These are phyloP conservation scores for Taiozyma sp. DNA, from an alignment of 1,139 yeast species.

Conservation along the genomic window DNA sequence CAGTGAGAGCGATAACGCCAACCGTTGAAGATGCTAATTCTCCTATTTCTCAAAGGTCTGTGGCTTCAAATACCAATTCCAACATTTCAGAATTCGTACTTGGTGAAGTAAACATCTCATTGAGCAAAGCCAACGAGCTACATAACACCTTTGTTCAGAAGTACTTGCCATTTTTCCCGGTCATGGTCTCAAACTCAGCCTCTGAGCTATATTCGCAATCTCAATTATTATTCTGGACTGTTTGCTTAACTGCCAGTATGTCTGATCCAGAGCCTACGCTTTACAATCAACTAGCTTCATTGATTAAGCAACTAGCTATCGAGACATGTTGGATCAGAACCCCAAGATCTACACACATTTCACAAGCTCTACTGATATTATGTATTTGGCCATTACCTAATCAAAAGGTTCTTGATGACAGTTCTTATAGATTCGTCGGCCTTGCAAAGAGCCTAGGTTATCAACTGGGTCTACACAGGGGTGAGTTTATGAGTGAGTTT, in stretches of 20 bases:
- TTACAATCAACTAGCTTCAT: slow-evolving; percentile 68
- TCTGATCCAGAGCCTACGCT: slow-evolving; percentile 85
- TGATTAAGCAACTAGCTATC: slow-evolving; percentile 82
- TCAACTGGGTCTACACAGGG: slow-evolving; percentile 91
- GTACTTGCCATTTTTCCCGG: slow-evolving; percentile 75
- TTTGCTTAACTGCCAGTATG: slow-evolving; percentile 77
- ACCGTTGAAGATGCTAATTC: slow-evolving; percentile 16
- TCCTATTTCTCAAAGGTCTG: slow-evolving; percentile 23
- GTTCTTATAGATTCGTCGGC: slow-evolving; percentile 84
- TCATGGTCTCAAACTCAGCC: slow-evolving; percentile 65
- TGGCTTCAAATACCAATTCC: slow-evolving; percentile 26
- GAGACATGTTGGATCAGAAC: slow-evolving; percentile 94
- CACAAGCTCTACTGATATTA: slow-evolving; percentile 77
- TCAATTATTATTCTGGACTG: slow-evolving; percentile 85
- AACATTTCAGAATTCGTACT: slow-evolving; percentile 55
- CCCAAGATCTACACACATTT: slow-evolving; percentile 89
- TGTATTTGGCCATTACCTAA: slow-evolving; percentile 94
- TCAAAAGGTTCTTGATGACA: slow-evolving; percentile 87
- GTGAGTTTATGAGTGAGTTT: slow-evolving; percentile 86
- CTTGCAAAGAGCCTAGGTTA: slow-evolving; percentile 79
- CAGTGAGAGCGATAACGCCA: slow-evolving; percentile 27
- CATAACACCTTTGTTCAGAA: slow-evolving; percentile 63
- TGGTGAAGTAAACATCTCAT: slow-evolving; percentile 66
- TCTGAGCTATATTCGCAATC: slow-evolving; percentile 78
- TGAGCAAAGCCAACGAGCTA: slow-evolving; percentile 62